Conservation (phyloP, 352 stramenopile genomes). For the Pilasporangium apinafurcum region DNA sequence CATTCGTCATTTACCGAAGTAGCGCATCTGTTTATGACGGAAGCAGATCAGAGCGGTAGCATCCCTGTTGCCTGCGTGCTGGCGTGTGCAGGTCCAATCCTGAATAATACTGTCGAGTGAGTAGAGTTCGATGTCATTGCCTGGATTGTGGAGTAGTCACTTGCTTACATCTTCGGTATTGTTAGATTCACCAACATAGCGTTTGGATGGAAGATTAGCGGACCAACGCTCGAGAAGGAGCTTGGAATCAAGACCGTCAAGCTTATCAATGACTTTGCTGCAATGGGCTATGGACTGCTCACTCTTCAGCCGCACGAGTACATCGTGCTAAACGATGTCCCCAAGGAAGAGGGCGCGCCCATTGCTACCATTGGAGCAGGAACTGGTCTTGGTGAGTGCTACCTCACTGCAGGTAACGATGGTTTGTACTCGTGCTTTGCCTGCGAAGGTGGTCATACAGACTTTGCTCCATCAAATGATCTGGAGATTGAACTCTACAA, state of each 20-base stretch:
- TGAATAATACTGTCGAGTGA: conserved; percentile 77
- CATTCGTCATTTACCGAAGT: conserved; percentile 83
- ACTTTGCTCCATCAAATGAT: conserved; percentile 89
- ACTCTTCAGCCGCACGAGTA: conserved; percentile 92
- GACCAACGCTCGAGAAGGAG: conserved; percentile 66
- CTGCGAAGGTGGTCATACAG: conserved; percentile 93
- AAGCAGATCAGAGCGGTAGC: conserved; percentile 75
- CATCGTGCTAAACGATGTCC: conserved; percentile 82
- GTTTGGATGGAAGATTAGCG: conserved; percentile 87
- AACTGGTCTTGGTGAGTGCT: conserved; percentile 96
- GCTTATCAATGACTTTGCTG: conserved; percentile 97
- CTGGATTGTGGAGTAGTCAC: conserved; percentile 27
- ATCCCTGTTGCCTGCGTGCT: conserved; percentile 67
- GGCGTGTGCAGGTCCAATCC: conserved; percentile 73
- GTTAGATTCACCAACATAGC: conserved; percentile 93
- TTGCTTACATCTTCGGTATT: conserved; percentile 47
- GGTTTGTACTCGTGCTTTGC: conserved; percentile 90
- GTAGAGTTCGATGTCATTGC: conserved; percentile 6
- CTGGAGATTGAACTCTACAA: conserved; percentile 87
- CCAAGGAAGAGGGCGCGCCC: conserved; percentile 64
- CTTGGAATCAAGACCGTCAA: conserved; percentile 83
- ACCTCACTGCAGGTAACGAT: conserved; percentile 85
- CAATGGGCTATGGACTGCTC: conserved; percentile 95
- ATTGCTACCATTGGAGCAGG: conserved; percentile 96
- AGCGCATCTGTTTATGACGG: conserved; percentile 90